Evolutionary conservation across 2,329 filamentous ascomycete species (phyloP), one percentile per base, ranked within the genome.

Genomic region (Colletotrichum destructivum): DNA sequence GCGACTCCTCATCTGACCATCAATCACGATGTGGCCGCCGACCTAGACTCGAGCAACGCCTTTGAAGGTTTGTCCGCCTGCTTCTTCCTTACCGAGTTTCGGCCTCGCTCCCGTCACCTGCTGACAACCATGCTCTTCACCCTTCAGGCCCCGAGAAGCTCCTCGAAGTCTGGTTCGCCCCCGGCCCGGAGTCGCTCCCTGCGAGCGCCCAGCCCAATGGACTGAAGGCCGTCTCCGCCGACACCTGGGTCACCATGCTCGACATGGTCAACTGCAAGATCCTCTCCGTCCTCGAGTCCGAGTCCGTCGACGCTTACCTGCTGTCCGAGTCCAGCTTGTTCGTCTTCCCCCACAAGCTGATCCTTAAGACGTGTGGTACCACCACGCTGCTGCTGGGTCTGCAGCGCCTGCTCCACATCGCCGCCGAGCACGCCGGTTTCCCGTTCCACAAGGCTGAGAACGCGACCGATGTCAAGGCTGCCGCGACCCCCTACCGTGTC

Each of bases 251-350:
- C 82, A 92, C 91, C 71, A 98, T 99, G 96, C 90, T 99, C 71
- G 96, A 99, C 81, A 89, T 98, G 79, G 96, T 99, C 84, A 97
- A 98, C 82, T 99, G 96, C 91, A 96, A 99, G 86, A 95, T 99
- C 66, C 88, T 99, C 67, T 99, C 96, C 4, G 93, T 98, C 74
- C 90, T 99, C 74, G 92, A 96, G 80, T 98, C 96, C 31, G 95
- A 98, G 74, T 92, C 96, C 80, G 93, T 98, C 77, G 96, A 99
- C 80, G 96, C 96, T 75, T 99, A 99, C 81, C 90, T 99, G 8
- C 88, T 99, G 67, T 99, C 96, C 74, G 96, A 99, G 85, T 98
- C 96, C 51, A 98, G 96, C 93, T 98, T 99, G 95, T 99, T 99
- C 81, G 94, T 99, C 77, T 99, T 98, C 83, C 95, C 95, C n/a